These are phyloP conservation scores for Chlamydomonas sp. DNA, from an alignment of 139 green algal genomes.

Conservation along the genomic window DNA sequence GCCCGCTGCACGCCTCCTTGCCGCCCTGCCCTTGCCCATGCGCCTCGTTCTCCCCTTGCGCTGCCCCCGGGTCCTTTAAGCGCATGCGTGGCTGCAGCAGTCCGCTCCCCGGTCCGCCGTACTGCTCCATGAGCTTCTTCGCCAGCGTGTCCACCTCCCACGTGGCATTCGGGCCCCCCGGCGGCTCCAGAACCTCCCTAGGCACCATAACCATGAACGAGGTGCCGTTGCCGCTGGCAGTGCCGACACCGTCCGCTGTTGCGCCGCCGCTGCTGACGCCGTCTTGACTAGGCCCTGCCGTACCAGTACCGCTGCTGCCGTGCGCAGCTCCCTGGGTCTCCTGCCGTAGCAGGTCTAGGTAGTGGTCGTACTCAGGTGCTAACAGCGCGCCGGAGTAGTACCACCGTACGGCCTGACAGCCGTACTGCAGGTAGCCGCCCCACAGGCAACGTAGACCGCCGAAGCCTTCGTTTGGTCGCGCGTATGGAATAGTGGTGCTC, in stretches of 20 bases:
- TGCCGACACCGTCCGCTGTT: too few relatives aligned
- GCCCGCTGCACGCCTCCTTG: too few relatives aligned
- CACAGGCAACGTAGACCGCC: slow-evolving; percentile 35
- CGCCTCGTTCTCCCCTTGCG: too few relatives aligned
- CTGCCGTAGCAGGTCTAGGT: background rate
- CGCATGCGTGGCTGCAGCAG: background rate
- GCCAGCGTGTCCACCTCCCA: background rate
- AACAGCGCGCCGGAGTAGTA: slow-evolving; percentile 16
- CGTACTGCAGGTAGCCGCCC: slow-evolving; percentile 24
- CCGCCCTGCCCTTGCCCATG: too few relatives aligned
- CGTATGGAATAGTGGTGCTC: slow-evolving; percentile 7
- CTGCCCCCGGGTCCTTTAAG: too few relatives aligned
- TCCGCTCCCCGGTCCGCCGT: background rate
- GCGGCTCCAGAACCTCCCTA: background rate
- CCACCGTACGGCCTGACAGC: slow-evolving; percentile 18
- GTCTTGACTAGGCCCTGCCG: too few relatives aligned
- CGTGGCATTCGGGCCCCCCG: background rate
- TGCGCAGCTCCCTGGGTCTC: too few relatives aligned
- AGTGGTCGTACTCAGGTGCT: background rate
- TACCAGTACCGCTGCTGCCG: background rate
- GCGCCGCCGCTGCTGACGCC: too few relatives aligned
- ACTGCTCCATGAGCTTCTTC: background rate
- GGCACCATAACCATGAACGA: background rate
- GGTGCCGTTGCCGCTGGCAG: too few relatives aligned
- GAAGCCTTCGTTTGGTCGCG: slow-evolving; percentile 2